phyloP scores from a whole-genome alignment of 2,329 filamentous ascomycete genomes.

The Fusarium illudens region DNA sequence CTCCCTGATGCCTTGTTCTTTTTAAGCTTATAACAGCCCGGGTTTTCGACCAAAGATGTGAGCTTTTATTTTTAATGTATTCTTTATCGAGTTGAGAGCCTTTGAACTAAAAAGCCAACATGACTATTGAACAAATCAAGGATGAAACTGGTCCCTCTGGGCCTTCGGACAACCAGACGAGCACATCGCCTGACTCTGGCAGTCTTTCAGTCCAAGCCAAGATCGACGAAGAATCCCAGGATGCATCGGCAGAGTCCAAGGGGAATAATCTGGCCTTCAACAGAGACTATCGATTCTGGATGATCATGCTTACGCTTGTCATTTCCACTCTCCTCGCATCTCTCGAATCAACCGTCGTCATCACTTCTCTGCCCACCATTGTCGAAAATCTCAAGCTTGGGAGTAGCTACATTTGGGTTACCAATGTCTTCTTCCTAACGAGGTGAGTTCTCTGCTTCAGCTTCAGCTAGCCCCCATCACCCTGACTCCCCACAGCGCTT shows the following conservation, averaged over 20 bases:
- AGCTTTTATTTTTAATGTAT: neutral
- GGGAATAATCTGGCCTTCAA: constrained; percentile 12
- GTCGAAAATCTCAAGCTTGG: constrained; percentile 35
- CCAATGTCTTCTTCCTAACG: constrained; percentile 41
- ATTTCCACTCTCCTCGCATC: constrained; percentile 34
- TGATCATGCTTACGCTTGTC: constrained; percentile 38
- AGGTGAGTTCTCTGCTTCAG: constrained; percentile 8
- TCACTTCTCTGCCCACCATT: constrained; percentile 42
- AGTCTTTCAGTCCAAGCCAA: neutral
- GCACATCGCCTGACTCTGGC: neutral
- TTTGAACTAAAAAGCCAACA: neutral
- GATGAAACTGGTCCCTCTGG: neutral
- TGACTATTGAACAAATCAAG: neutral
- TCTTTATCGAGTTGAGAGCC: neutral
- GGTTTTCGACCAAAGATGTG: neutral
- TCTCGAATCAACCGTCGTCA: constrained; percentile 39
- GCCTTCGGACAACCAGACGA: neutral
- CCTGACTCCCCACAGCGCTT: constrained; percentile 21
- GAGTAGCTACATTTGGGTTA: constrained; percentile 43
- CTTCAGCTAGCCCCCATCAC: rapidly evolving
- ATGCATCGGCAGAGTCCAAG: neutral
- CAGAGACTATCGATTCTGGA: constrained; percentile 40
- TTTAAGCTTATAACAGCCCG: neutral
- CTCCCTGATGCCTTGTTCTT: neutral
- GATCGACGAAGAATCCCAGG: neutral